Percentiles rank a stretch among this genome's conserved stretches.
phyloP scores from a whole-genome alignment of 495 filamentous ascomycete species.

The Daldinia caldariorum region DNA sequence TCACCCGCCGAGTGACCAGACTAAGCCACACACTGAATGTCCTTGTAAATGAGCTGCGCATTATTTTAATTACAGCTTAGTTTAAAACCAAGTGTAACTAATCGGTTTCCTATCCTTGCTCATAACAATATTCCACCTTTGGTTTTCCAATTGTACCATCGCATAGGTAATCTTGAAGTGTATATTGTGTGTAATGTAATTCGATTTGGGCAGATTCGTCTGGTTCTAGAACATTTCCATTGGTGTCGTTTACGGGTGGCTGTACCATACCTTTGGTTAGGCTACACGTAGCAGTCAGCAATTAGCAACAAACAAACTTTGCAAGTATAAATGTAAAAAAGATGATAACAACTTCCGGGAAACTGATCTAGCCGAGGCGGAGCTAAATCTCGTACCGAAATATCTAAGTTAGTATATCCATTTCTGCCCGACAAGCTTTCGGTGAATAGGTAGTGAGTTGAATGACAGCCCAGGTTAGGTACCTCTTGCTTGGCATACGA shows the following conservation, averaged over 20 bases:
- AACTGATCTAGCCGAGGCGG: not conserved
- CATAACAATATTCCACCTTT: not conserved
- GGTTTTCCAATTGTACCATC: not conserved
- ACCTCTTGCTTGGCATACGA: not conserved
- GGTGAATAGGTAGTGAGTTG: not conserved
- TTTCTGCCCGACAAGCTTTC: not conserved
- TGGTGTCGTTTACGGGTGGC: not conserved
- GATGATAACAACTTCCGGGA: not conserved
- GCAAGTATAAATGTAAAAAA: not conserved
- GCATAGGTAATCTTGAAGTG: not conserved
- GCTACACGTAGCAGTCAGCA: not conserved
- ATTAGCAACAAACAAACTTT: not conserved
- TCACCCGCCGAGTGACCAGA: not conserved
- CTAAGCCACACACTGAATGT: not conserved
- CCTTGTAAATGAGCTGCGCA: slow-evolving; percentile 15
- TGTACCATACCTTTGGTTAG: not conserved
- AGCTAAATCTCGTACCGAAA: not conserved
- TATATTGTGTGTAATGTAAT: not conserved
- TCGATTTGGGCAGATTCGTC: not conserved
- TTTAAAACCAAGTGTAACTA: not conserved
- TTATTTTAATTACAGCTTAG: not conserved
- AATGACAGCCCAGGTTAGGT: not conserved
- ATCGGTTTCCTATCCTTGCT: not conserved
- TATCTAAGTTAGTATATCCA: not conserved
- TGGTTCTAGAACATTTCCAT: not conserved